Conservation (phyloP, 2,329 filamentous ascomycete species). For the Orbilia blumenaviensis region DNA sequence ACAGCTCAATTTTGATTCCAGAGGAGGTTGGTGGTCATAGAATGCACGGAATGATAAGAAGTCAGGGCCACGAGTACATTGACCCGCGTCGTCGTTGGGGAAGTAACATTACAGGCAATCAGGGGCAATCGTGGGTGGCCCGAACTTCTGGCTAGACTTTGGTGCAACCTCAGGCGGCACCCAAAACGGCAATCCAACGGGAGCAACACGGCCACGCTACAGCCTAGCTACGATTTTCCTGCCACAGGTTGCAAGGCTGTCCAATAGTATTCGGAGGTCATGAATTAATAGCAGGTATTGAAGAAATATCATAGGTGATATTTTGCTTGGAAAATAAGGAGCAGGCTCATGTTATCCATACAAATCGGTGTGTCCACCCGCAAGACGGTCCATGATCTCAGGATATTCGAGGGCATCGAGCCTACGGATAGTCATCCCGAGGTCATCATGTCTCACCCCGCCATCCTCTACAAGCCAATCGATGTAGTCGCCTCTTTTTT, state of each 20-base stretch:
- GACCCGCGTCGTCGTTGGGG: neutral
- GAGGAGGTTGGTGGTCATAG: neutral
- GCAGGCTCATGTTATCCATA: neutral
- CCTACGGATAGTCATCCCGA: neutral
- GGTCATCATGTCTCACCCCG: neutral
- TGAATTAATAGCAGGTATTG: no score
- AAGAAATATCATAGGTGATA: no score
- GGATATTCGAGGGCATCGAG: constrained; percentile 3
- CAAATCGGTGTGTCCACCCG: constrained; percentile 23
- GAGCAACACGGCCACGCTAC: neutral
- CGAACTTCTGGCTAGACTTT: neutral
- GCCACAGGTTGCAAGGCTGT: neutral
- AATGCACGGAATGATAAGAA: neutral
- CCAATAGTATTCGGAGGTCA: neutral
- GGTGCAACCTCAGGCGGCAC: neutral
- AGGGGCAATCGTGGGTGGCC: constrained; percentile 4
- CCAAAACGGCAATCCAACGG: neutral
- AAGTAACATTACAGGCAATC: neutral
- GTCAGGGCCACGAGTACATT: neutral
- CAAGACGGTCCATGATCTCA: constrained; percentile 16
- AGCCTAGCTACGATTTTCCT: neutral
- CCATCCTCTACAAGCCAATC: neutral
- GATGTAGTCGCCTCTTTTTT: neutral
- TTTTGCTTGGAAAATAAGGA: neutral
- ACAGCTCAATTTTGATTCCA: neutral